Percentiles rank a stretch among this genome's conserved stretches.
These are phyloP conservation scores for Proliferodiscus dingleyae DNA, from an alignment of 2,329 filamentous ascomycete species.

Conservation along the genomic window DNA sequence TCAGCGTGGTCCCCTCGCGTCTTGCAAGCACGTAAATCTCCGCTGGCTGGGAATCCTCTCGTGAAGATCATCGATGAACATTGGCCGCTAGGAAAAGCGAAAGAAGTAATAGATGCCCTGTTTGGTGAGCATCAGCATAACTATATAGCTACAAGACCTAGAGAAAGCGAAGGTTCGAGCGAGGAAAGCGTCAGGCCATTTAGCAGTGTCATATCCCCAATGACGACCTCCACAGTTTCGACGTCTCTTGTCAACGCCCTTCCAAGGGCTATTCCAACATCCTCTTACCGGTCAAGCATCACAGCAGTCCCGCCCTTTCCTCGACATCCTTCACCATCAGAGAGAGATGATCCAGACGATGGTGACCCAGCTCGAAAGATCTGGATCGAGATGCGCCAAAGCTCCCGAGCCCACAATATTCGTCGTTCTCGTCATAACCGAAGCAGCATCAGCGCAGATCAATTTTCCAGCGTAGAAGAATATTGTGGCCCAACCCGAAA, in stretches of 20 bases:
- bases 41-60: conserved; percentile 18
- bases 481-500: conserved; percentile 7
- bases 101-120: conserved; percentile 19
- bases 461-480: conserved; percentile 19
- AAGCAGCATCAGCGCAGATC: conserved; percentile 20
- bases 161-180: conserved; percentile 7
- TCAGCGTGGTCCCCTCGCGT: conserved; percentile 49
- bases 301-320: not conserved
- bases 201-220: conserved; percentile 2
- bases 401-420: conserved; percentile 17
- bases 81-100: conserved; percentile 18
- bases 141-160: conserved; percentile 5
- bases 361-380: conserved; percentile 31
- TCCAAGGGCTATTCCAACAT: not conserved
- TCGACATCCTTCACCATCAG: conserved; percentile 1
- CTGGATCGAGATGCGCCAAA: conserved; percentile 29
- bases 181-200: conserved; percentile 18
- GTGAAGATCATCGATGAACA: conserved; percentile 24
- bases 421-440: conserved; percentile 13
- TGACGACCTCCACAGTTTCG: conserved; percentile 1
- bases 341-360: conserved; percentile 9
- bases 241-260: not conserved
- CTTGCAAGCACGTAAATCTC: conserved; percentile 31
- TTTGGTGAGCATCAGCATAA: conserved; percentile 16
- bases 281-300: not conserved